Conservation (phyloP, 352 stramenopile genomes). For the Phytophthora syringae region DNA sequence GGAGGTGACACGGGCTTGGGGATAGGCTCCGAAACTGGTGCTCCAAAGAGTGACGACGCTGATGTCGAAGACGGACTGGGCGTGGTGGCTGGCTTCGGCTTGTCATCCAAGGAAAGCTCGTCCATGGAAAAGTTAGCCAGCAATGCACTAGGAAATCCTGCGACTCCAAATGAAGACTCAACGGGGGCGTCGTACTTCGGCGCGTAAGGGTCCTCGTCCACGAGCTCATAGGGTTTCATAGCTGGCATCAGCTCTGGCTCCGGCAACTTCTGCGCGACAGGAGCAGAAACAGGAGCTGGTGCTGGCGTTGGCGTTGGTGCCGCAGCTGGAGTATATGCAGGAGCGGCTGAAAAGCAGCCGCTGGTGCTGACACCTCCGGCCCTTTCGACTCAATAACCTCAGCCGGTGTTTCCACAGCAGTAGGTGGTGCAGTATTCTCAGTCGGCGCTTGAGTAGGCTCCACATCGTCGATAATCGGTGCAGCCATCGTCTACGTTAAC, state of each 20-base stretch:
- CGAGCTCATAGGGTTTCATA: constrained; percentile 45
- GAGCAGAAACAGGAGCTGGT: constrained; percentile 15
- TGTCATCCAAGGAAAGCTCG: constrained; percentile 43
- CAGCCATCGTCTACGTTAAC: constrained; percentile 47
- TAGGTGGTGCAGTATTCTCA: constrained; percentile 7
- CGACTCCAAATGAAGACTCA: constrained; percentile 17
- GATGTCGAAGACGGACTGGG: constrained; percentile 24
- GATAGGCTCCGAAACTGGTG: constrained; percentile 10
- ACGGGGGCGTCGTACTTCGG: constrained; percentile 25
- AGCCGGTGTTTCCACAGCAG: constrained; percentile 2
- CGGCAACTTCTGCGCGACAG: constrained; percentile 29
- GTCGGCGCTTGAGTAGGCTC: constrained; percentile 22
- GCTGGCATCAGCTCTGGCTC: constrained; percentile 34
- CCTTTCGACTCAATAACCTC: constrained; percentile 20
- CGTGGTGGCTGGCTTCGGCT: constrained; percentile 20
- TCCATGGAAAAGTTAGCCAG: constrained; percentile 58
- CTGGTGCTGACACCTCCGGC: constrained; percentile 12
- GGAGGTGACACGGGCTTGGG: constrained; percentile 14
- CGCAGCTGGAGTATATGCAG: constrained; percentile 12
- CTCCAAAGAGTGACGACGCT: constrained; percentile 39
- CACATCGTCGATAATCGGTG: constrained; percentile 37
- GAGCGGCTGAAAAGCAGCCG: constrained; percentile 14
- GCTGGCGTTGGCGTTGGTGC: not conserved
- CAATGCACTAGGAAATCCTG: constrained; percentile 43
- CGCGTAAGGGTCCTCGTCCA: constrained; percentile 36